phyloP scores from a whole-genome alignment of 1,139 yeast genomes.

The Kurtzmaniella natalensis region DNA sequence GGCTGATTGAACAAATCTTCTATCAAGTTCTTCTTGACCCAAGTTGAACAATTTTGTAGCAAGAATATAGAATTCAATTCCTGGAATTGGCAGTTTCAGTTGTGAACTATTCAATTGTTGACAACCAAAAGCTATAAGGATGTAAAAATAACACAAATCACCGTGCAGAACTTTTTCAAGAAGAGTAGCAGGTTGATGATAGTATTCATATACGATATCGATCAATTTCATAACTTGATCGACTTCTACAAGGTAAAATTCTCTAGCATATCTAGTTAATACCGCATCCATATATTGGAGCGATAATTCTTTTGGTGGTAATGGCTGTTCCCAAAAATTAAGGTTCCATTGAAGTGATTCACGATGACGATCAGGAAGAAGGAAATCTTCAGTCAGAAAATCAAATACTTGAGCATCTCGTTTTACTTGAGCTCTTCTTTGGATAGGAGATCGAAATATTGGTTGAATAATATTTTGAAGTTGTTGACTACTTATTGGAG shows the following conservation, averaged over 20 bases:
- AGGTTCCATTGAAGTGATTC: conserved; percentile 7
- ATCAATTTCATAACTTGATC: conserved; percentile 15
- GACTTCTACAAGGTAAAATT: conserved; percentile 36
- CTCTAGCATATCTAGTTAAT: conserved; percentile 25
- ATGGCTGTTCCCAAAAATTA: conserved; percentile 7
- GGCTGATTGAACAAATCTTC: conserved; percentile 42
- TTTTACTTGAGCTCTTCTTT: conserved; percentile 3
- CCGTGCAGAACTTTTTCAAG: conserved; percentile 4
- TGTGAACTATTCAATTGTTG: conserved; percentile 19
- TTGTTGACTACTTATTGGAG: neutral
- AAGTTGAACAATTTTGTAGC: conserved; percentile 38
- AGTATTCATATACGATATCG: conserved; percentile 24
- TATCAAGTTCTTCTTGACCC: conserved; percentile 36
- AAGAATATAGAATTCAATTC: conserved; percentile 33
- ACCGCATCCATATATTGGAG: conserved; percentile 5
- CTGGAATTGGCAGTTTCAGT: conserved; percentile 21
- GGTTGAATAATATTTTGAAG: neutral
- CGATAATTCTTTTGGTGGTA: conserved; percentile 7
- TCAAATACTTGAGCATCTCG: conserved; percentile 2
- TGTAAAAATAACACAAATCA: conserved; percentile 28
- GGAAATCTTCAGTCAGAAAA: conserved; percentile 6
- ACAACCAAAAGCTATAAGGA: conserved; percentile 34
- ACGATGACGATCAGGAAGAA: conserved; percentile 7
- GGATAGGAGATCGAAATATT: conserved; percentile 6
- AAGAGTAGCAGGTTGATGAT: conserved; percentile 13